Conservation (phyloP, 495 filamentous ascomycete species). For the Penicillium crystallinum region DNA sequence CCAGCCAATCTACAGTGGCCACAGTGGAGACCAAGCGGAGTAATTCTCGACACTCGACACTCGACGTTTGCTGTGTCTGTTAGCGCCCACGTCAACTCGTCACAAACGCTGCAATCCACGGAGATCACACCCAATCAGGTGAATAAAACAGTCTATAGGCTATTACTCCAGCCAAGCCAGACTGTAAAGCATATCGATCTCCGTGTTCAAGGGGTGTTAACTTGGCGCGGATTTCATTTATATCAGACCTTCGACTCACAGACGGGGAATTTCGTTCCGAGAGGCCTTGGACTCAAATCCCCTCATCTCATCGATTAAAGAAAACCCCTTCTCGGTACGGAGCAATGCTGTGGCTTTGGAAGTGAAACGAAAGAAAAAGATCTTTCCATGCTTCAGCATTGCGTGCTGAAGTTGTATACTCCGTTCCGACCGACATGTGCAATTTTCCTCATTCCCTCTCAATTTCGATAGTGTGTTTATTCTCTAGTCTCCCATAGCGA, state of each 20-base stretch:
- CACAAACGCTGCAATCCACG: not conserved
- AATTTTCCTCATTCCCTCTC: too few relatives aligned
- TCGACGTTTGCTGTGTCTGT: not conserved
- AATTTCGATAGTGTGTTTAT: too few relatives aligned
- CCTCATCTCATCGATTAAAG: not conserved
- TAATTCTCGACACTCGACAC: not conserved
- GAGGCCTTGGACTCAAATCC: not conserved
- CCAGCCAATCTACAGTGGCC: conserved; percentile 11
- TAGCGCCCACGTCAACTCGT: conserved; percentile 1
- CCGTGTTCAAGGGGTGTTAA: not conserved
- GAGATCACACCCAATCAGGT: not conserved
- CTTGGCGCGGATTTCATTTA: conserved; percentile 19
- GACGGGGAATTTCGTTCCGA: conserved; percentile 4
- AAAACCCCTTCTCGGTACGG: not conserved
- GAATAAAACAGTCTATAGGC: not conserved
- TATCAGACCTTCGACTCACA: conserved; percentile 14
- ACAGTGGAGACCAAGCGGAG: not conserved
- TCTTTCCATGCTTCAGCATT: not conserved
- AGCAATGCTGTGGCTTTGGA: not conserved
- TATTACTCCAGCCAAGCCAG: conserved; percentile 3
- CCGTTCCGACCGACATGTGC: too few relatives aligned
- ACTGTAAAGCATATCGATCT: not conserved
- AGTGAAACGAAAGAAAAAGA: not conserved
- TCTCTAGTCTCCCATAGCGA: too few relatives aligned
- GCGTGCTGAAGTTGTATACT: not conserved